Base-by-base conservation (phyloP, 2,329 filamentous ascomycete genomes). In the Fusarium mangiferae region DNA sequence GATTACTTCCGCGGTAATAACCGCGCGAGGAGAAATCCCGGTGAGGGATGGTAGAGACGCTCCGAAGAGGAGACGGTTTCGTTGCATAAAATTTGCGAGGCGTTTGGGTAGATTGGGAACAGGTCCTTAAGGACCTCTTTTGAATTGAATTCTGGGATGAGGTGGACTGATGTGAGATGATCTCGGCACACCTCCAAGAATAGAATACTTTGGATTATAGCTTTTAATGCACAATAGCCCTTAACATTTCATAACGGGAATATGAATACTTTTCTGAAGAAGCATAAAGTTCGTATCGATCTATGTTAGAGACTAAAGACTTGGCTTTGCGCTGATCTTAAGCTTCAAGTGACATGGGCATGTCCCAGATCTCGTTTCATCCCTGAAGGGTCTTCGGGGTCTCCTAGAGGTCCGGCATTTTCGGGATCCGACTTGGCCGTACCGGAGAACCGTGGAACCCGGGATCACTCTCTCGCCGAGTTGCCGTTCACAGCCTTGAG, bases 1-100 rank as follows among this genome's bases (percentile, higher is more conserved):
- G 88, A 90, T 78, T 90, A 90, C 74, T 90, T 90, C 79, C 84
- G 89, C 35, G 82, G 84, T 8, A 82, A 79, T 26, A 73, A 45
- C 33, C 74, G 74, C 64, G 57, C 77, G 58, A 63, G 76, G 42
- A 78, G 77, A 42, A 76, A 75, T 26, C 83, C 83, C n/a, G 84
- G 83, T 2, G 80, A 84, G 67, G 82, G 83, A 11, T 85, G 83
- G 83, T 84, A 80, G 75, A 70, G 42, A 30, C 28, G 38, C 58
- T 58, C 44, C 35, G 9, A 41, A 44, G 22, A 39, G 62, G 41
- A 54, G 44, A 45, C 44, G 41, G 54, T 57, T 68, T 57, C 57
- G 60, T 66, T 71, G 52, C 60, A 71, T 76, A 64, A 69, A 68
- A 59, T 77, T 77, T 72, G 77, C 77, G 71, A 36, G 77, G 77